A percentile compares a stretch with the other conserved stretches of the same genome.
These are phyloP conservation scores for Xanthoconium stramineum DNA, from an alignment of 768 basidiomycete species.

Conservation along the genomic window DNA sequence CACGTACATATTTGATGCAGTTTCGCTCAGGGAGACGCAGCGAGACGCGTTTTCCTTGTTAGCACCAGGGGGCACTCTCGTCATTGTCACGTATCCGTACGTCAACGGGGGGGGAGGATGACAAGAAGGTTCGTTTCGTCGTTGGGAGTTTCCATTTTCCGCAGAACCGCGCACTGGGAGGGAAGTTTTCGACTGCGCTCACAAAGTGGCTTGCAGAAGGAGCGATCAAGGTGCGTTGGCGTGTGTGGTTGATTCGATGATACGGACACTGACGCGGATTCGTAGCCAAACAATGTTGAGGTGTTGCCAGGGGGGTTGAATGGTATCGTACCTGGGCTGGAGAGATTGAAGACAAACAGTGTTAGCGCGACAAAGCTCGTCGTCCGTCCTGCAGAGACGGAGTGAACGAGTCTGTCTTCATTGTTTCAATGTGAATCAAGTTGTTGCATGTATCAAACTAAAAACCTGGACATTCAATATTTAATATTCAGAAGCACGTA, in stretches of 20 bases:
- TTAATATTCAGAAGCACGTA: too few relatives aligned
- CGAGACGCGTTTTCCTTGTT: slow-evolving; percentile 28
- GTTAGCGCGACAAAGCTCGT: slow-evolving; percentile 42
- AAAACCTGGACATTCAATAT: too few relatives aligned
- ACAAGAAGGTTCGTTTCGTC: not conserved
- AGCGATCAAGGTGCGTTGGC: slow-evolving; percentile 12
- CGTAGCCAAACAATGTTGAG: slow-evolving; percentile 37
- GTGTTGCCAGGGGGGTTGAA: slow-evolving; percentile 36
- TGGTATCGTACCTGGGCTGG: slow-evolving; percentile 32
- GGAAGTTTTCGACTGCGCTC: slow-evolving; percentile 9
- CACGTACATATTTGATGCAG: slow-evolving; percentile 25
- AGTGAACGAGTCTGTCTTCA: not conserved
- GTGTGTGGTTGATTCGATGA: not conserved
- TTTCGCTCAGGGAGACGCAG: slow-evolving; percentile 34
- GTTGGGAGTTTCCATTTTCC: slow-evolving; percentile 2
- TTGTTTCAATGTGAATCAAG: not conserved
- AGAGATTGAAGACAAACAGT: slow-evolving; percentile 24
- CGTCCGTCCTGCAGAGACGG: slow-evolving; percentile 19
- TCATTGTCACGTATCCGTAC: not conserved
- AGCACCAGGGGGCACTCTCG: slow-evolving; percentile 28
- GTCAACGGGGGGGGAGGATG: slow-evolving; percentile 1
- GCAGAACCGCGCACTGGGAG: slow-evolving; percentile 7
- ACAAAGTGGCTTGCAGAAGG: slow-evolving; percentile 18
- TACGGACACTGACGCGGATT: not conserved
- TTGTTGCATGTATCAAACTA: too few relatives aligned